Evolutionary conservation across 495 filamentous ascomycete species (phyloP), one percentile per base, ranked within the genome.

Genomic region (Monascus purpureus): DNA sequence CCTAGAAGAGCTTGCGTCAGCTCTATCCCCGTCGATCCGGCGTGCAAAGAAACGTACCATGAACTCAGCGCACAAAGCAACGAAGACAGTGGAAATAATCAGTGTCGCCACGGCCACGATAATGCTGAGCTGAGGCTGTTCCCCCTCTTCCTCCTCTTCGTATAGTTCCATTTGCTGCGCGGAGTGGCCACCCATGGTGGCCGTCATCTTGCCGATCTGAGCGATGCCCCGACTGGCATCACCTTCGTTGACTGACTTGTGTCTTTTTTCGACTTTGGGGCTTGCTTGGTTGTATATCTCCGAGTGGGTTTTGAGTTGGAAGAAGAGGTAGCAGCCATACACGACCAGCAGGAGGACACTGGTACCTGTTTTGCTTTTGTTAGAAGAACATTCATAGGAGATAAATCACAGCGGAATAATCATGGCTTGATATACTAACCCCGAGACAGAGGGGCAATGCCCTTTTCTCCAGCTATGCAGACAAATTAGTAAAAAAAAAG

Each of bases 1-100:
- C 57, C 55, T 56, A 22, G 6, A n/a, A 5, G 15, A 1, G 17
- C 11, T 6, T 25, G 17, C 29, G 4, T 6, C 19, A 15, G 13
- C 17, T n/a, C n/a, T n/a, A n/a, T n/a, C n/a, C n/a, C n/a, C n/a
- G n/a, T n/a, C n/a, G n/a, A n/a, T n/a, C n/a, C n/a, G n/a, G n/a
- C n/a, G n/a, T n/a, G n/a, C n/a, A n/a, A n/a, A n/a, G 24, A 25
- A 25, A 9, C 32, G 9, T 45, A 59, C 84, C 73, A 95, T 85
- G 50, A 74, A 93, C 49, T 95, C 87, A 12, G 87, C 82, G 49
- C 87, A 93, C 22, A 93, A 59, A 12, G 79, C 87, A 32, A 95
- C 82, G 20, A 93, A 60, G 9, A 73, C 75, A 4, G 87, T 95
- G 1, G 79, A 75, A 20, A 70, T 58, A 8, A 59, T 61, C 6